Conservation (phyloP, 2,329 filamentous ascomycete genomes). For the Aspergillus sp. region DNA sequence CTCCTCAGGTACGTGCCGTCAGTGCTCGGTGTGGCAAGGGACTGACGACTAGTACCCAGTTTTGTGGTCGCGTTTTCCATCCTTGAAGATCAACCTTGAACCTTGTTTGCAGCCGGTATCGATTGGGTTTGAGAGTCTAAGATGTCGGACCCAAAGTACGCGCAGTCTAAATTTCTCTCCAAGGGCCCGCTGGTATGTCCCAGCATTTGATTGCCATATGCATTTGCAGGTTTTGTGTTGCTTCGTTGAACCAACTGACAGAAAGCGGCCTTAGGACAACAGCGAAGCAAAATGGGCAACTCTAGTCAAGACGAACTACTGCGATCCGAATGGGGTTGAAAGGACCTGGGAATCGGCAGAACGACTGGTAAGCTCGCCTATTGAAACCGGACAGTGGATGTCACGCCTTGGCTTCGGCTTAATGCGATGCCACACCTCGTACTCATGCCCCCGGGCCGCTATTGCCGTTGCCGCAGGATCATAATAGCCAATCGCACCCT, state of each 20-base stretch:
- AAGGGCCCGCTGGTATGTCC: conserved; percentile 40
- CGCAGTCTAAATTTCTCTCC: conserved; percentile 37
- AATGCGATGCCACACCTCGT: not conserved
- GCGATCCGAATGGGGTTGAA: conserved; percentile 47
- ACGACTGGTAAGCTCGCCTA: conserved; percentile 39
- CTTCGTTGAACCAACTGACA: not conserved
- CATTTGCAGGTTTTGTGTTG: not conserved
- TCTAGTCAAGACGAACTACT: conserved; percentile 49
- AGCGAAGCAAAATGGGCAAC: conserved; percentile 48
- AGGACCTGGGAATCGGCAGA: conserved; percentile 53
- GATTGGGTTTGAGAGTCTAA: not conserved
- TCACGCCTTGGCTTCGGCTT: not conserved
- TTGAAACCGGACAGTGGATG: not conserved
- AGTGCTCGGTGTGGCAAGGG: not conserved
- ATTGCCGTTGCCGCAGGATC: not conserved
- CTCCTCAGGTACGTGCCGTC: not conserved
- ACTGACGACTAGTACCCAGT: not conserved
- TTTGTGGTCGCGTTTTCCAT: not conserved
- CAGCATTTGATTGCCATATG: not conserved
- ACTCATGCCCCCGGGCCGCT: not conserved
- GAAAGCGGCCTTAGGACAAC: conserved; percentile 32
- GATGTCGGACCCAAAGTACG: conserved; percentile 30
- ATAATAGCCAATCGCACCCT: not conserved
- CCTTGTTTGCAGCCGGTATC: not conserved
- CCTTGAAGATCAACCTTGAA: not conserved